Conservation (phyloP, 2,329 filamentous ascomycete genomes). For the Knoxdaviesia capensis region DNA sequence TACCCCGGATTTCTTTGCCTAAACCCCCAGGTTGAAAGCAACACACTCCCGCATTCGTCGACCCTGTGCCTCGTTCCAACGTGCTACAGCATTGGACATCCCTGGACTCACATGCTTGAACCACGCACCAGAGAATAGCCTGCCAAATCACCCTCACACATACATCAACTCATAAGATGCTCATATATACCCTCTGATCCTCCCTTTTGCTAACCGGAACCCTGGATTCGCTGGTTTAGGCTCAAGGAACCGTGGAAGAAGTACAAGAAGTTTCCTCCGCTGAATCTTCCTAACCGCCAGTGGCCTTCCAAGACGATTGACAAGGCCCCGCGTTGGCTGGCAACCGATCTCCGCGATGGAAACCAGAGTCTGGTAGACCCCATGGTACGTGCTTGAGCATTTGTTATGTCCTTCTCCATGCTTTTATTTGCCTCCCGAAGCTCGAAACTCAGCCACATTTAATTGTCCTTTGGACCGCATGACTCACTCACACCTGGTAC, state of each 20-base stretch:
- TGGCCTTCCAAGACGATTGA: conserved; percentile 71
- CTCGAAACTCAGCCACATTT: not conserved
- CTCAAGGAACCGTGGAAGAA: conserved; percentile 60
- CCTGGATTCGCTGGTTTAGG: conserved; percentile 17
- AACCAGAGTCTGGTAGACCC: conserved; percentile 88
- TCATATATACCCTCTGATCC: not conserved
- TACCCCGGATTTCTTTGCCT: too few relatives aligned
- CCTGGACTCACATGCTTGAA: too few relatives aligned
- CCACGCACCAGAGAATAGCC: too few relatives aligned
- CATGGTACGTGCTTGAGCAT: conserved; percentile 42
- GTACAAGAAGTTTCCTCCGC: conserved; percentile 44
- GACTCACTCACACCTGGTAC: conserved; percentile 1
- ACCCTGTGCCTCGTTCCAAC: too few relatives aligned
- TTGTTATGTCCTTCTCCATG: not conserved
- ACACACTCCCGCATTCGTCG: too few relatives aligned
- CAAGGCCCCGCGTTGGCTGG: conserved; percentile 78
- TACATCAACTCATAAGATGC: not conserved
- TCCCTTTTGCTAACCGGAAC: not conserved
- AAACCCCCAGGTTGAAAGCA: too few relatives aligned
- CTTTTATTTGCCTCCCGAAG: not conserved
- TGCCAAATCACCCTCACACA: not conserved
- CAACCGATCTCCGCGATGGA: conserved; percentile 73
- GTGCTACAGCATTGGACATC: too few relatives aligned
- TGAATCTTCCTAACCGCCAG: conserved; percentile 48
- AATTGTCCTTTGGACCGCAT: not conserved